Base-by-base conservation (phyloP, 1,284 basidiomycete genomes). In the Ganoderma lingzhi region DNA sequence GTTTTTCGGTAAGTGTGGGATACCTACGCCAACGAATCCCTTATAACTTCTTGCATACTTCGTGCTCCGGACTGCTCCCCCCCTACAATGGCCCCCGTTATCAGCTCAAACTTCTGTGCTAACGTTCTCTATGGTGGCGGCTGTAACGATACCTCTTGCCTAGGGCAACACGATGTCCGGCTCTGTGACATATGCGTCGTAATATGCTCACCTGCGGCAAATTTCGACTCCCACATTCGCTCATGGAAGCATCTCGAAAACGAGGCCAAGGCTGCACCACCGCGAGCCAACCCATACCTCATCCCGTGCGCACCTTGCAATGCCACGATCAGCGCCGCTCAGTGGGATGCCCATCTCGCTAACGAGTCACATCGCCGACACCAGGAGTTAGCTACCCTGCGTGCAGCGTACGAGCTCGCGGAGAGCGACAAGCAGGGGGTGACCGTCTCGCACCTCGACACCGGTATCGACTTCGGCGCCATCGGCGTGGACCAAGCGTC, bases 401-500 rank as follows among this genome's bases (percentile, higher is more conserved):
- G 71, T 32, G 74, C 76, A 0, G 74, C 73, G 2, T 71, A 77
- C 35, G 79, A 78, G 74, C 79, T 67, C 45, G 76, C 77, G 1
- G 70, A 75, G 41, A 74, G 70, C 45, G 72, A 79, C 63, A 78
- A 77, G 55, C 76, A 78, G 48, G 78, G 78, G 0, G 66, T 78
- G 12, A 58, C 45, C 19, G 71, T 79, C 0, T 78, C 77, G 3
- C 71, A 73, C 44, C 60, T 56, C 3, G 68, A 72, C 14, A 61
- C 63, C 17, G 77, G 77, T 19, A 70, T 82, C 17, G 81, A 84
- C 71, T 81, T 84, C 58, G 80, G 78, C 3, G 74, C 84, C 42
- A 69, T 84, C 4, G 80, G 81, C 14, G 51, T 73, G 5, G 51
- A 73, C 0, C 73, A 73, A 37, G 82, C 83, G 0, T 63, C 60